A percentile compares a stretch with the other conserved stretches of the same genome.
Conservation (phyloP, 345 rosid genomes). For the Ceriops zippeliana region DNA sequence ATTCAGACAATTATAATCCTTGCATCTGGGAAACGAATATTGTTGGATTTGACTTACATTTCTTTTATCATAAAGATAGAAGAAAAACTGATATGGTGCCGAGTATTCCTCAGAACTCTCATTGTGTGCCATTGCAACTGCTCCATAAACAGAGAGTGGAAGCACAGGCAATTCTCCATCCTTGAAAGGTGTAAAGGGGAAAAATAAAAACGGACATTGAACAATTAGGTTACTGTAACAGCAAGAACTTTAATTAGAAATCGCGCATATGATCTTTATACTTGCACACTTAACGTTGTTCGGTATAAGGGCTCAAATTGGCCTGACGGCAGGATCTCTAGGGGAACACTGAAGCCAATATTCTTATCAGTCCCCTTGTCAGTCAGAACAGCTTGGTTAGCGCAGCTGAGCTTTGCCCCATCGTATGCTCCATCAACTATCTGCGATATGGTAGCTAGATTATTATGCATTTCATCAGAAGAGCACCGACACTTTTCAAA, state of each 20-base stretch:
- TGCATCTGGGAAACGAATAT: not conserved
- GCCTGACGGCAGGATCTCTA: slow-evolving; percentile 86
- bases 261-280: slow-evolving; percentile 11
- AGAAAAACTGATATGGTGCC: slow-evolving; percentile 85
- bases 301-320: slow-evolving; percentile 92
- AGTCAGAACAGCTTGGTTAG: slow-evolving; percentile 70
- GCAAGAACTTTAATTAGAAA: not conserved
- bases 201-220: slow-evolving; percentile 3
- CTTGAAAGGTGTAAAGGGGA: slow-evolving; percentile 30
- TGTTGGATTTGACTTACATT: slow-evolving; percentile 43
- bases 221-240: not conserved
- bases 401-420: slow-evolving; percentile 55
- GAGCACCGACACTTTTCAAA: not conserved
- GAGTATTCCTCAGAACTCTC: slow-evolving; percentile 84
- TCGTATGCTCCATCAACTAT: slow-evolving; percentile 77
- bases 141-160: slow-evolving; percentile 83
- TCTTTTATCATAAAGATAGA: slow-evolving; percentile 87
- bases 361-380: slow-evolving; percentile 52
- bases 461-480: not conserved
- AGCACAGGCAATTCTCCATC: slow-evolving; percentile 91
- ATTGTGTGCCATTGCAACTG: slow-evolving; percentile 89
- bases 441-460: slow-evolving; percentile 27
- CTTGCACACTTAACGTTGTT: slow-evolving; percentile 74
- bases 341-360: slow-evolving; percentile 56
- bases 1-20: not conserved